phyloP scores from a whole-genome alignment of 1,284 basidiomycete species.

The Rhodotorula sp. region DNA sequence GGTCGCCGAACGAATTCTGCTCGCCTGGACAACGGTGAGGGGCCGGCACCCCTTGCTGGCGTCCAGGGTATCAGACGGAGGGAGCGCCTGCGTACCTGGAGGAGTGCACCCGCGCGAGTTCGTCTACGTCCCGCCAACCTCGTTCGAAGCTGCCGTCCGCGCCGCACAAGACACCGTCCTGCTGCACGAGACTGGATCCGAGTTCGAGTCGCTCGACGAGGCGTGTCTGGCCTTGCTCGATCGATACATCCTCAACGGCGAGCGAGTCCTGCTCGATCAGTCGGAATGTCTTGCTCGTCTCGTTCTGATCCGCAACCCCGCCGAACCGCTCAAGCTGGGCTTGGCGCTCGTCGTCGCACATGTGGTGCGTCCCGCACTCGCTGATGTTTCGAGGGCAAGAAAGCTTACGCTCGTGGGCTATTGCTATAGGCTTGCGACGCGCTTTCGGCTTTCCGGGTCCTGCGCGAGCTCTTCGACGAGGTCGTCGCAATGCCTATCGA shows the following conservation, averaged over 20 bases:
- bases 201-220: background rate
- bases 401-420: background rate
- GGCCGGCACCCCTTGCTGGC: slow-evolving; percentile 20
- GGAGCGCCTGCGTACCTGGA: background rate
- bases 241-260: slow-evolving; percentile 16
- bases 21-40: slow-evolving; percentile 23
- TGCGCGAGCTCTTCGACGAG: slow-evolving; percentile 20
- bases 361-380: slow-evolving; percentile 18
- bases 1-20: slow-evolving; percentile 6
- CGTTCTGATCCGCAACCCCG: slow-evolving; percentile 3
- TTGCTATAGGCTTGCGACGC: slow-evolving; percentile 34
- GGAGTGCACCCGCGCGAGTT: slow-evolving; percentile 2
- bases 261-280: slow-evolving; percentile 17
- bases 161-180: slow-evolving; percentile 11
- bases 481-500: background rate
- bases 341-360: slow-evolving; percentile 34
- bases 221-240: slow-evolving; percentile 11
- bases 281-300: slow-evolving; percentile 17
- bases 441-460: slow-evolving; percentile 22
- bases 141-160: slow-evolving; percentile 5
- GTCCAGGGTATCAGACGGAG: background rate
- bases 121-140: background rate
- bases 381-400: no score
- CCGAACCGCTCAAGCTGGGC: background rate
- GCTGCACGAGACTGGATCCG: background rate